Evolutionary conservation across 495 filamentous ascomycete species (phyloP).

Genomic region (Talaromyces adpressus): DNA sequence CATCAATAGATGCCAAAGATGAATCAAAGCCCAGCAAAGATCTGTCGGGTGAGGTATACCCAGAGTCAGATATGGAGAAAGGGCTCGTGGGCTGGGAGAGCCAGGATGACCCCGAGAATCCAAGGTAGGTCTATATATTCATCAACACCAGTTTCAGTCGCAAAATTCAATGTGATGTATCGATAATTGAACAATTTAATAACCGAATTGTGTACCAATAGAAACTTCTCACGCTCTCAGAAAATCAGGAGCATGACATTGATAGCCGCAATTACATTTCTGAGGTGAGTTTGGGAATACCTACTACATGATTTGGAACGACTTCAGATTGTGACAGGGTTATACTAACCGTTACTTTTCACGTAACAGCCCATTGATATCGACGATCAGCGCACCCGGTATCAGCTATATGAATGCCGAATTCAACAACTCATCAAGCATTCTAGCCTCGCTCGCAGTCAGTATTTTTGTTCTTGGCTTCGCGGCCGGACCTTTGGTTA

Average conservation of each 20-base stretch:
- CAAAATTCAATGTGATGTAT: background rate
- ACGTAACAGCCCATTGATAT: constrained; percentile 4
- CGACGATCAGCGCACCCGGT: constrained; percentile 3
- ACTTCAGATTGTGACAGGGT: background rate
- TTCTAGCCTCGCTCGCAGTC: constrained; percentile 1
- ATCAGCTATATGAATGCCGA: background rate
- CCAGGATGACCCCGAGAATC: constrained; percentile 6
- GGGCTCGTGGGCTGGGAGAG: constrained; percentile 1
- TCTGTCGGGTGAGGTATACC: background rate
- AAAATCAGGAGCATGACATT: background rate
- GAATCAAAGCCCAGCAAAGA: background rate
- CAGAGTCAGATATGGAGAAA: background rate
- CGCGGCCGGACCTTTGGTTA: constrained; percentile 43
- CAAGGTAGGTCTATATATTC: background rate
- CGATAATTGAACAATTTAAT: background rate
- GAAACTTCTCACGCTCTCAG: background rate
- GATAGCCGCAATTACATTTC: constrained; percentile 3
- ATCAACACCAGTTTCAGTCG: background rate
- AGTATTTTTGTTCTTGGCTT: constrained; percentile 9
- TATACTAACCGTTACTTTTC: background rate
- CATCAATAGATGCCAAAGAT: background rate
- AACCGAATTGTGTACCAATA: background rate
- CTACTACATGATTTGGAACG: background rate
- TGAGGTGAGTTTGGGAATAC: background rate
- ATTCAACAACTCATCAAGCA: constrained; percentile 3